Evolutionary conservation across 1,284 basidiomycete species (phyloP).

Genomic region (Chiua sp.): DNA sequence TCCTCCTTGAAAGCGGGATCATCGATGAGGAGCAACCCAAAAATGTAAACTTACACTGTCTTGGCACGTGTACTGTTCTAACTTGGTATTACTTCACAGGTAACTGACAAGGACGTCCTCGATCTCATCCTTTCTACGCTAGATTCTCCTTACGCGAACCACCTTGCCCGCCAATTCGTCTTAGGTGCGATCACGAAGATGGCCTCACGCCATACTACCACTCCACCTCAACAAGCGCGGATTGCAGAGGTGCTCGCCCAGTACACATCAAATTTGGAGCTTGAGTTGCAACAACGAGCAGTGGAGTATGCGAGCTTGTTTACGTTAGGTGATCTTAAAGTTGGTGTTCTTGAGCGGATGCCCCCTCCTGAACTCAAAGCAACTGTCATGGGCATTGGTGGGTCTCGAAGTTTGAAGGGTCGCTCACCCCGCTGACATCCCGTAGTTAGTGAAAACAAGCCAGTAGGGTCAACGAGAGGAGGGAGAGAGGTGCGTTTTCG

Average conservation of each 20-base stretch:
- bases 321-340: slow-evolving; percentile 72
- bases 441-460: slow-evolving; percentile 90
- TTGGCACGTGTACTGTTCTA: neutral
- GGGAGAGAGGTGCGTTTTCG: slow-evolving; percentile 66
- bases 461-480: slow-evolving; percentile 86
- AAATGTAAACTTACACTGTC: slow-evolving; percentile 49
- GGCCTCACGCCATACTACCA: slow-evolving; percentile 75
- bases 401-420: neutral
- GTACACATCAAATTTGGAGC: slow-evolving; percentile 86
- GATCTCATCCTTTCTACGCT: slow-evolving; percentile 90
- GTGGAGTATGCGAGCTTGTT: slow-evolving; percentile 94
- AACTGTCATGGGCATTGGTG: slow-evolving; percentile 90
- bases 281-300: slow-evolving; percentile 95
- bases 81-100: slow-evolving; percentile 44
- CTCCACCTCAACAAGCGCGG: slow-evolving; percentile 73
- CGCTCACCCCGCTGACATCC: neutral
- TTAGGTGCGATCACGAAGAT: slow-evolving; percentile 93
- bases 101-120: slow-evolving; percentile 82
- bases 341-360: slow-evolving; percentile 98
- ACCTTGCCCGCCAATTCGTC: slow-evolving; percentile 91
- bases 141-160: slow-evolving; percentile 94
- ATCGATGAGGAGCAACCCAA: slow-evolving; percentile 87
- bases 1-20: slow-evolving; percentile 88
- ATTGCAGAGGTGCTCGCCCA: slow-evolving; percentile 77
- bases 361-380: slow-evolving; percentile 96